Evolutionary conservation across 371 early-diverging fungal species (phyloP).

Genomic region (Mucor plumbeus): DNA sequence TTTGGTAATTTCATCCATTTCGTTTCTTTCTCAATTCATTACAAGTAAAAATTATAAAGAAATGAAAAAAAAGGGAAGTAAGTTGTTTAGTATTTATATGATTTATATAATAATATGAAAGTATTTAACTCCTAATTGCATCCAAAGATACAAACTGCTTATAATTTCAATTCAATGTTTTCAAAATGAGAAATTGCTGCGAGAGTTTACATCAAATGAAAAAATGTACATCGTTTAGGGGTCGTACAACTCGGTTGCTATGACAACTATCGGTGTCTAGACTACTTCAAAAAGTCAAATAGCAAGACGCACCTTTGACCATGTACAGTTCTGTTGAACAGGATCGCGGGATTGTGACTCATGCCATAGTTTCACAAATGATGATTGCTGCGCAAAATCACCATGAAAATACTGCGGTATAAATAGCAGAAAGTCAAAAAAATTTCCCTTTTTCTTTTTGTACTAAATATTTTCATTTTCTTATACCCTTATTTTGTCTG

Average conservation of each 20-base stretch:
- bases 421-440: conserved; percentile 16
- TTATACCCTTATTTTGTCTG: conserved; percentile 14
- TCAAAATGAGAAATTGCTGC: neutral
- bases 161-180: neutral
- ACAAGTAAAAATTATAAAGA: neutral
- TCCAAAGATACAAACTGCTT: neutral
- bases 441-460: conserved; percentile 13
- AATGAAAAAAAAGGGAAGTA: neutral
- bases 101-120: neutral
- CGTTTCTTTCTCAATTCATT: neutral
- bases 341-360: conserved; percentile 19
- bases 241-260: neutral
- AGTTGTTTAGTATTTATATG: too few species aligned
- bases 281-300: neutral
- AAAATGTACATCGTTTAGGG: neutral
- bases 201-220: conserved; percentile 6
- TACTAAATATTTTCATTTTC: conserved; percentile 2
- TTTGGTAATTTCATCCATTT: neutral
- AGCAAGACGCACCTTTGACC: conserved; percentile 5
- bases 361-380: conserved; percentile 12
- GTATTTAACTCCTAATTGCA: neutral
- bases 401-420: conserved; percentile 10
- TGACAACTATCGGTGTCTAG: neutral
- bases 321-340: neutral
- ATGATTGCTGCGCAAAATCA: conserved; percentile 14